These are phyloP conservation scores for Ascoidea tarda DNA, from an alignment of 805 yeast species.

Conservation along the genomic window DNA sequence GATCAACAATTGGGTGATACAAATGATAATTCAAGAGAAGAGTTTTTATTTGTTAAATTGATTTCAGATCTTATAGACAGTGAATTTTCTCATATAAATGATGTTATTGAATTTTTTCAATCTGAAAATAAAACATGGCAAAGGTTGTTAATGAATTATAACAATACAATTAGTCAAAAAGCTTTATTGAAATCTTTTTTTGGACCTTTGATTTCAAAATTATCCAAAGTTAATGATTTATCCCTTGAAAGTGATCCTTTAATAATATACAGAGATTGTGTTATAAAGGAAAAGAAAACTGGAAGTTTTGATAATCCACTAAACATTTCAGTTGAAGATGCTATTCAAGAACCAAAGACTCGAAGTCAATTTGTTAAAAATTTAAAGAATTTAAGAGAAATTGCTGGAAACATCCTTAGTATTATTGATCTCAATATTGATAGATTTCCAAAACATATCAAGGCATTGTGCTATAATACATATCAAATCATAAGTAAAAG, in stretches of 20 bases:
- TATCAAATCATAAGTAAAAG: conserved; percentile 24
- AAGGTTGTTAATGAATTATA: conserved; percentile 24
- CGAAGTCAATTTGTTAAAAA: conserved; percentile 58
- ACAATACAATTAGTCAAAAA: conserved; percentile 21
- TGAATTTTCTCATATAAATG: conserved; percentile 20
- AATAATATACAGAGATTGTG: conserved; percentile 26
- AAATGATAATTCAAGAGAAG: conserved; percentile 36
- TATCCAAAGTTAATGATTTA: conserved; percentile 22
- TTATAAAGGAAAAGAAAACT: conserved; percentile 2
- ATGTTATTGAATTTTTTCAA: conserved; percentile 15
- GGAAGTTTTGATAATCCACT: conserved; percentile 6
- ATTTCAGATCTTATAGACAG: conserved; percentile 29
- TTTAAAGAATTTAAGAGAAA: conserved; percentile 61
- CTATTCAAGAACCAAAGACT: conserved; percentile 71
- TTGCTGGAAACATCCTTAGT: conserved; percentile 45
- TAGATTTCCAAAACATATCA: conserved; percentile 40
- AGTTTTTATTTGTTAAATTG: conserved; percentile 47
- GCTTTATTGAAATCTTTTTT: conserved; percentile 20
- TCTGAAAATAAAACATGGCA: conserved; percentile 25
- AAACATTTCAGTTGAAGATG: conserved; percentile 37
- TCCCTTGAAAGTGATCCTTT: conserved; percentile 77
- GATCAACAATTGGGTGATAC: conserved; percentile 13
- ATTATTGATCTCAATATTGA: conserved; percentile 29
- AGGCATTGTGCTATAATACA: conserved; percentile 36
- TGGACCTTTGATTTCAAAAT: conserved; percentile 22